Base-by-base conservation (phyloP, 163 green algal genomes). In the Chlorella variabilis region DNA sequence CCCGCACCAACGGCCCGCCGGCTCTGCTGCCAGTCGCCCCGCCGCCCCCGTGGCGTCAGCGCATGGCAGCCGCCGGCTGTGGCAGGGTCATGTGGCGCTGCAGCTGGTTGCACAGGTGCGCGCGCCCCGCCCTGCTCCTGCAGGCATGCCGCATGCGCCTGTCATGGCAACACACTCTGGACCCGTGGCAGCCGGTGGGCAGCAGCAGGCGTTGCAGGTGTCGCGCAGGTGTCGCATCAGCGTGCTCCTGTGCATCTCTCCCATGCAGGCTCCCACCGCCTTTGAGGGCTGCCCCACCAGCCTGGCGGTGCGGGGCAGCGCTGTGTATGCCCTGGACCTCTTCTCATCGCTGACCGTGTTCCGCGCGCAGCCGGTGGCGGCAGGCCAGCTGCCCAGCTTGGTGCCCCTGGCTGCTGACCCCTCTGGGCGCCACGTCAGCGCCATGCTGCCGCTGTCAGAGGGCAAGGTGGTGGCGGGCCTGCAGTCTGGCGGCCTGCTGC, bases 11-110 rank as follows among this genome's bases (percentile, higher is more conserved):
- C n/a, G 23, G 9, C 15, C 54, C 54, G 7, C 54, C 13, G 9
- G 5, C 23, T 9, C 54, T n/a, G 54, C 54, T 62, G 23, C 54
- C 15, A 8, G 9, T 62, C 5, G 9, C 4, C 29, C 59, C 5
- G n/a, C n/a, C n/a, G n/a, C n/a, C n/a, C n/a, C 3, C 17, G 59
- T 3, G 38, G 59, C 7, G 4, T 5, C 34, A 3, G 51, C 33
- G 25, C 34, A 38, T 48, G 27, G 21, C 39, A 34, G 42, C 34
- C 48, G 13, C 27, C 65, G 38, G 48, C 54, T 77, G 27, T 83
- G 66, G 65, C 66, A 77, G 27, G 45, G 65, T 3, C 77, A 25
- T 0, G 77, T 83, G n/a, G 77, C 77, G 9, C 20, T 83, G 66
- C 77, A 83, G 76, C 45, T 67, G 11, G 3, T 82, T 0, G 23